These are phyloP conservation scores for Pestalotiopsis sp. DNA, from an alignment of 2,329 filamentous ascomycete genomes.

Conservation along the genomic window DNA sequence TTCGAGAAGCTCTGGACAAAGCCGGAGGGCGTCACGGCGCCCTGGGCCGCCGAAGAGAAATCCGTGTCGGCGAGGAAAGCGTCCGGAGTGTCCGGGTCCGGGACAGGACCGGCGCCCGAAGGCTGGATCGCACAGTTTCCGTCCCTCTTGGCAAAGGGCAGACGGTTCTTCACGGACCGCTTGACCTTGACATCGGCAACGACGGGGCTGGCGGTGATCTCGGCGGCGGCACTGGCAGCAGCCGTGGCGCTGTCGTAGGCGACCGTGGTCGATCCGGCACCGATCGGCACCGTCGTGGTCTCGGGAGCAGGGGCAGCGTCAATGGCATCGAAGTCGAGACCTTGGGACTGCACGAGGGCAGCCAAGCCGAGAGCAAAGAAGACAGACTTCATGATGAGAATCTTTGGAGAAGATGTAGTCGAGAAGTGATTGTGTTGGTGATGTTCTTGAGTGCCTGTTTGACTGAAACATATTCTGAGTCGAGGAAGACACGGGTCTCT, in stretches of 20 bases:
- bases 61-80: slow-evolving; percentile 27
- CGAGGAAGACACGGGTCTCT: background rate
- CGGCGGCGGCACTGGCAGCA: background rate
- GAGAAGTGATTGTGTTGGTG: background rate
- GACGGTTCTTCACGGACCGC: background rate
- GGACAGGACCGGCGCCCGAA: slow-evolving; percentile 29
- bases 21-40: slow-evolving; percentile 30
- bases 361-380: slow-evolving; percentile 2
- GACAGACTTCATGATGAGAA: slow-evolving; percentile 2
- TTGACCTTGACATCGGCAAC: background rate
- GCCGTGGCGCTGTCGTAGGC: slow-evolving; percentile 1
- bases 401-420: background rate
- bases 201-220: background rate
- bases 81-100: slow-evolving; percentile 31
- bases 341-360: background rate
- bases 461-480: background rate
- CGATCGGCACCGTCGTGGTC: background rate
- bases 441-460: background rate
- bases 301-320: background rate
- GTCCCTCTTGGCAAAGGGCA: background rate
- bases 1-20: slow-evolving; percentile 34
- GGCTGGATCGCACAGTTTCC: slow-evolving; percentile 13
- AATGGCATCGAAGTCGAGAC: background rate
- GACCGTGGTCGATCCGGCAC: background rate
- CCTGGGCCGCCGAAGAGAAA: slow-evolving; percentile 21